phyloP scores from a whole-genome alignment of 163 green algal species.

The Coccomyxa subellipsoidea region DNA sequence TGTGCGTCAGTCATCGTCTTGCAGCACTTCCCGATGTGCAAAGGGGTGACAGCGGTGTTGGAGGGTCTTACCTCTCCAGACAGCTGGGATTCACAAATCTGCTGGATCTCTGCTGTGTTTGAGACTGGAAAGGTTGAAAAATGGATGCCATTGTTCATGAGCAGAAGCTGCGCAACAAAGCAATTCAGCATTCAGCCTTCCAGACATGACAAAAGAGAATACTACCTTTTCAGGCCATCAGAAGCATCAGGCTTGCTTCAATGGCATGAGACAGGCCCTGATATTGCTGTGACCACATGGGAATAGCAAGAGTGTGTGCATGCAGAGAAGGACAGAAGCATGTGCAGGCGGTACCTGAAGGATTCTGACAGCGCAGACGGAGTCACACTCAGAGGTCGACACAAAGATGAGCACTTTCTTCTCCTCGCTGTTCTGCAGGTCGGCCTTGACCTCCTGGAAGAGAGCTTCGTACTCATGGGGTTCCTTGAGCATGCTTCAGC shows the following conservation, averaged over 20 bases:
- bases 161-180: conserved; percentile 24
- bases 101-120: conserved; percentile 61
- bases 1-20: too few species aligned
- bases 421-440: conserved; percentile 50
- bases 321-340: conserved; percentile 25
- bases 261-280: neutral
- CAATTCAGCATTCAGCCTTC: too few species aligned
- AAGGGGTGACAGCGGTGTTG: neutral
- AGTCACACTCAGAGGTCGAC: conserved; percentile 27
- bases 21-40: too few species aligned
- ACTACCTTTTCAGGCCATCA: too few species aligned
- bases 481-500: neutral
- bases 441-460: conserved; percentile 27
- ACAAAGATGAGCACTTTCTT: conserved; percentile 63
- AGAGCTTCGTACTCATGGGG: neutral
- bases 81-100: conserved; percentile 27
- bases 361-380: conserved; percentile 18
- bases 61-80: conserved; percentile 1
- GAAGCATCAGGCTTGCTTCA: neutral
- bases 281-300: neutral
- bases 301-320: too few species aligned
- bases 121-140: conserved; percentile 59
- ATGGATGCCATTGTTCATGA: conserved; percentile 35
- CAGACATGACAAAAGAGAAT: too few species aligned
- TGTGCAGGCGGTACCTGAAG: conserved; percentile 38